phyloP scores from a whole-genome alignment of 2,329 filamentous ascomycete species.

The Hysterium pulicare region DNA sequence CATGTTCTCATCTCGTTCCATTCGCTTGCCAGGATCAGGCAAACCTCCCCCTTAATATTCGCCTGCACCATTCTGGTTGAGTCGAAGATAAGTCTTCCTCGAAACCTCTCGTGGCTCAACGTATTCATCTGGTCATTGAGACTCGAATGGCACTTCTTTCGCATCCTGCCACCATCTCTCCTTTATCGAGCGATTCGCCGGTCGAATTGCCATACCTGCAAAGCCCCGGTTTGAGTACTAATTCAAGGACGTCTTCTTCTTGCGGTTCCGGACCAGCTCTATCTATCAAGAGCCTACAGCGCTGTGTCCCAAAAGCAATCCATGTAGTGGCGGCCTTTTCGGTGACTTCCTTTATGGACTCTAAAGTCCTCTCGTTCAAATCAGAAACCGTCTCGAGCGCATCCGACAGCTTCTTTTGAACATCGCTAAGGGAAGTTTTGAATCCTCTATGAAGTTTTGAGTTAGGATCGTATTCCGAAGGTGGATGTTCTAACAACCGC shows the following conservation, averaged over 20 bases:
- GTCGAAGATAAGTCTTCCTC: too few species aligned
- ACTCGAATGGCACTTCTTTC: too few species aligned
- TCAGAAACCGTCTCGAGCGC: neutral
- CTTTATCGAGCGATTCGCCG: neutral
- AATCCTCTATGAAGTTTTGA: neutral
- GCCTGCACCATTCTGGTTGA: too few species aligned
- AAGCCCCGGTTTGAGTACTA: neutral
- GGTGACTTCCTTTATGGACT: neutral
- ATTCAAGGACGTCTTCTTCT: neutral
- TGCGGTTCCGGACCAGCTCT: neutral
- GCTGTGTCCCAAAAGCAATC: neutral
- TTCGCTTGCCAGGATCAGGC: too few species aligned
- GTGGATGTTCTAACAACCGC: neutral
- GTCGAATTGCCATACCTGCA: constrained; percentile 1
- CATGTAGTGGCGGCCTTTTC: neutral
- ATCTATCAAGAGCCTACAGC: neutral
- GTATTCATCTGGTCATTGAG: too few species aligned
- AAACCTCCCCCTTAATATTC: too few species aligned
- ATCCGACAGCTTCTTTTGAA: neutral
- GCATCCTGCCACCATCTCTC: neutral
- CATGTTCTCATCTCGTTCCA: too few species aligned
- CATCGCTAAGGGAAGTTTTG: neutral
- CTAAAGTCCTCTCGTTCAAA: neutral
- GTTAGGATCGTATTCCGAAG: neutral
- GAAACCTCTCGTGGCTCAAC: too few species aligned